A percentile compares a stretch with the other conserved stretches of the same genome.
Conservation (phyloP, 2,329 filamentous ascomycete genomes). For the Fusarium torulosum region DNA sequence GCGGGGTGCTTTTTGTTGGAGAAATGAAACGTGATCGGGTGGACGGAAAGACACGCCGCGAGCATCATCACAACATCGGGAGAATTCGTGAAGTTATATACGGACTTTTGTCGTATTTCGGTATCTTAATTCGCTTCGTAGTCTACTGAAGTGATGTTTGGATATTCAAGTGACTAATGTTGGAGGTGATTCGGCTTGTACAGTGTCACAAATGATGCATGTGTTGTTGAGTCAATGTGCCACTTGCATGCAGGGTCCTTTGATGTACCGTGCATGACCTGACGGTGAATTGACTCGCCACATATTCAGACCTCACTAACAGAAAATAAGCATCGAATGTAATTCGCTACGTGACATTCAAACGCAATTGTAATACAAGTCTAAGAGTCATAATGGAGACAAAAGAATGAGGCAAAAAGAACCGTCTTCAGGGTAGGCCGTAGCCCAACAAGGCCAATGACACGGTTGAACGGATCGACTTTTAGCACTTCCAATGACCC, state of each 20-base stretch:
- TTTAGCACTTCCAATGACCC: conserved; percentile 26
- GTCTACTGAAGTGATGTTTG: background rate
- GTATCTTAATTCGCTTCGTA: conserved; percentile 14
- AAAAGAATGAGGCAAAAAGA: conserved; percentile 8
- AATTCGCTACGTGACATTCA: background rate
- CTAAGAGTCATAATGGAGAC: conserved; percentile 4
- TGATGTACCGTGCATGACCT: background rate
- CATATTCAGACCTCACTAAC: background rate
- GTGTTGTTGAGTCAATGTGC: conserved; percentile 9
- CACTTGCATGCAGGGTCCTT: background rate
- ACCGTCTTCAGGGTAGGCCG: conserved; percentile 32
- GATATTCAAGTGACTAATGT: background rate
- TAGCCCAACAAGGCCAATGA: conserved; percentile 14
- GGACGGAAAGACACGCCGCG: conserved; percentile 26
- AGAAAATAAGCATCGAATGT: background rate
- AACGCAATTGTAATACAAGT: background rate
- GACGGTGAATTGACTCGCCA: background rate
- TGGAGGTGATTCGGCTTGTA: conserved; percentile 27
- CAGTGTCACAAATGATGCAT: background rate
- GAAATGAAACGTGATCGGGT: conserved; percentile 40
- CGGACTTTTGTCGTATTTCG: conserved; percentile 39
- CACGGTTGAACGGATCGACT: conserved; percentile 14
- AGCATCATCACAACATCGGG: conserved; percentile 22
- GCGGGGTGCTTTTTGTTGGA: conserved; percentile 10
- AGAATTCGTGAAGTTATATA: conserved; percentile 22